Base-by-base conservation (phyloP, 148 eudicot genomes). In the Rhododendron williamsianum region DNA sequence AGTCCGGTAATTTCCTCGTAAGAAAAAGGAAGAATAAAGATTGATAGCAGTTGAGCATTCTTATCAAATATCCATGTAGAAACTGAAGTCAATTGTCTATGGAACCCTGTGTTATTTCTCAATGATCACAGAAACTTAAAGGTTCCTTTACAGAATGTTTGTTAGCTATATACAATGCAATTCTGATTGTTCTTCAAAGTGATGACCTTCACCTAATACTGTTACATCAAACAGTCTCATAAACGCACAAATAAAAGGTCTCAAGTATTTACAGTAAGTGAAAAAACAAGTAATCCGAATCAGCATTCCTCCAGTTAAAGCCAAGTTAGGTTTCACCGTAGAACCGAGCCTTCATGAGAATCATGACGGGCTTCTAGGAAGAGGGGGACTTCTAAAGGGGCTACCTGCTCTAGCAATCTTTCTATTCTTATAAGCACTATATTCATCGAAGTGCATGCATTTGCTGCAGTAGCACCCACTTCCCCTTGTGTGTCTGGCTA, bases 401-500 rank as follows among this genome's bases (percentile, higher is more conserved):
- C 76, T 71, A 35, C 41, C 76, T 71, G 76, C 76, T 71, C 38
- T 71, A 30, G 38, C 76, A 43, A 41, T 25, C 81, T 81, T 81
- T n/a, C 86, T 74, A 2, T 84, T 83, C 16, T 23, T 33, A 73
- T 11, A 79, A 67, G 58, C 80, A 43, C 87, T n/a, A 15, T 43
- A 27, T 9, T 86, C 88, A 49, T 89, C 90, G 0, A 4, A 76
- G 11, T 86, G 84, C 78, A 51, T 52, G 65, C 82, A 84, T 78
- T 78, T 83, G 76, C 45, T 73, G 52, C 86, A 41, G 25, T 76
- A 74, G 48, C 76, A 16, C 16, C 74, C 76, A 23, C 73, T 30
- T 35, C 88, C 87, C 38, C 86, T 41, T 58, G 10, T 51, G 49
- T 89, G 85, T 72, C 72, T 86, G 10, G 41, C 19, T 33, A 30